Evolutionary conservation across 73 alveolate genomes (phyloP), one percentile per base, ranked within the genome.

Genomic region (Uronychia binucleata): DNA sequence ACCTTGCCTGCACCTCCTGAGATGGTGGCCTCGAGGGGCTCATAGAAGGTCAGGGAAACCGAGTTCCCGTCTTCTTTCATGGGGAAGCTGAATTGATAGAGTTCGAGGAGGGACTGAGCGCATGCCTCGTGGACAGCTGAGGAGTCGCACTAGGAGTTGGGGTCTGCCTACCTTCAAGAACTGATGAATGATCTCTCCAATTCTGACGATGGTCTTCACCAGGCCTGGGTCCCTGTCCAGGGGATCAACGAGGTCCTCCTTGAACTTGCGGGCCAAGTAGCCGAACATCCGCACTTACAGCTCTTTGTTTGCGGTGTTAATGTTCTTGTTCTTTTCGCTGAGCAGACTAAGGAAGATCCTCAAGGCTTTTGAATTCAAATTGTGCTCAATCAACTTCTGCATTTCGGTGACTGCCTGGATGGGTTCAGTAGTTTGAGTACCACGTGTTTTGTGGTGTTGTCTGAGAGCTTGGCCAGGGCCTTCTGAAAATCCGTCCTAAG

Each of bases 171-270:
- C 67, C 67, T 46, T 46, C 19, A 46, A 46, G 67, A 46, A 46
- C n/a, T 46, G 19, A 19, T 46, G 67, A 5, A 46, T 11, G 67
- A 5, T 46, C 58, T 89, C 95, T 33, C 80, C 31, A 28, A 89
- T 78, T 27, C 95, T 57, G 26, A 86, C 85, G 19, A 89, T 60
- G 14, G 95, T 89, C 74, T 89, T 89, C 1, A 84, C 34, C 30
- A 89, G 81, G 33, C 84, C 79, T 1, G 91, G 95, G 13, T 90
- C 91, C 67, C 46, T 89, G 67, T 89, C 95, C 26, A 89, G 29
- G 30, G 91, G 91, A 60, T 84, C 92, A 0, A 79, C 33, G 79
- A 84, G n/a, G 8, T 77, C 78, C 0, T 78, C 29, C 58, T 78
- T 60, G 33, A 58, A 89, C 19, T 30, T 28, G 28, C 33, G 77